These are phyloP conservation scores for Cyanodermella asteris DNA, from an alignment of 2,329 filamentous ascomycete genomes.

Conservation along the genomic window DNA sequence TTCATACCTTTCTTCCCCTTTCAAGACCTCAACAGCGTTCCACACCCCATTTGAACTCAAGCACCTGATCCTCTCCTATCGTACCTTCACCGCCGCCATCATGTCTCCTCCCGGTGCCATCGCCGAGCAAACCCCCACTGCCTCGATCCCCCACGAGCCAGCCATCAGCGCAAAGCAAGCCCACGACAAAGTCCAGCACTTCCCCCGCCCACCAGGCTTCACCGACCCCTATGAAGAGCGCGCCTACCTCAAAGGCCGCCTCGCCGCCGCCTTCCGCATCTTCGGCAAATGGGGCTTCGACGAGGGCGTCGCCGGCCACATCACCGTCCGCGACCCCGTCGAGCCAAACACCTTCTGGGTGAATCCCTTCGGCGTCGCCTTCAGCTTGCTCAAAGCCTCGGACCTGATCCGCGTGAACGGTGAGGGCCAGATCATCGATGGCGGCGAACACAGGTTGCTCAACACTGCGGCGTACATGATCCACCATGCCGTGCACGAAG, in stretches of 20 bases:
- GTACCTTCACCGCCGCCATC: not conserved
- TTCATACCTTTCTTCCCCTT: no score
- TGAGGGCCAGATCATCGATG: conserved; percentile 39
- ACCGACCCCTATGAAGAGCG: conserved; percentile 24
- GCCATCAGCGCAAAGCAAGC: conserved; percentile 6
- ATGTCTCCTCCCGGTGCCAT: conserved; percentile 7
- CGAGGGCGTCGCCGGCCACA: conserved; percentile 42
- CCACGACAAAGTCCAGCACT: conserved; percentile 10
- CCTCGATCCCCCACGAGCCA: conserved; percentile 5
- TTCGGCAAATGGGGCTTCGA: conserved; percentile 35
- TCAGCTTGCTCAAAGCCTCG: conserved; percentile 38
- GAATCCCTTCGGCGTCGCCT: conserved; percentile 42
- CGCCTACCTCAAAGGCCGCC: conserved; percentile 30
- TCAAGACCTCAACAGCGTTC: no score
- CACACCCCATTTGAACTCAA: no score
- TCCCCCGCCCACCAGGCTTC: conserved; percentile 17
- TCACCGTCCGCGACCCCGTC: conserved; percentile 39
- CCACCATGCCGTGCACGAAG: conserved; percentile 30
- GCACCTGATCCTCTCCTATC: no score
- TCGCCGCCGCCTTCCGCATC: conserved; percentile 34
- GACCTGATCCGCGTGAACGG: conserved; percentile 47
- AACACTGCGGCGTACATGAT: conserved; percentile 31
- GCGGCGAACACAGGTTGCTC: conserved; percentile 26
- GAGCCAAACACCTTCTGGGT: conserved; percentile 41
- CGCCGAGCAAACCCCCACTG: conserved; percentile 4